Conservation (phyloP, 2,329 filamentous ascomycete species). For the Cordyceps cicadae region DNA sequence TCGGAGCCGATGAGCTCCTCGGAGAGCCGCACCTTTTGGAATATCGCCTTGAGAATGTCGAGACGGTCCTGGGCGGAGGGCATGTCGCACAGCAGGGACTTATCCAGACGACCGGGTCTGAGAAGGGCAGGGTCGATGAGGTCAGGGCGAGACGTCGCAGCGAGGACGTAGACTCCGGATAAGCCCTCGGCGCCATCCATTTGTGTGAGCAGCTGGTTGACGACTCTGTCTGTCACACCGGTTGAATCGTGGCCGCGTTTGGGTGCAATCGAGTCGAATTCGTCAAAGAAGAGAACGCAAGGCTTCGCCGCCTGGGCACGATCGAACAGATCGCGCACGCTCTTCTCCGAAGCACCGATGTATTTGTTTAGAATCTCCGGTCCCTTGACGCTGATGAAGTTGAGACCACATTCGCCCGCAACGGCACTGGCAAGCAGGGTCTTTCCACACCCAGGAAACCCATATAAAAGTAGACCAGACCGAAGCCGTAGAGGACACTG, state of each 20-base stretch:
- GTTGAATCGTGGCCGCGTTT: slow-evolving; percentile 96
- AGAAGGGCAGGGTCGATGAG: slow-evolving; percentile 90
- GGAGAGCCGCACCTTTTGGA: slow-evolving; percentile 67
- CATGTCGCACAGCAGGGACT: slow-evolving; percentile 86
- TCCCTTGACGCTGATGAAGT: slow-evolving; percentile 97
- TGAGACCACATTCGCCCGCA: slow-evolving; percentile 94
- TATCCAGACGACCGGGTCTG: slow-evolving; percentile 85
- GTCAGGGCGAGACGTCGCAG: slow-evolving; percentile 87
- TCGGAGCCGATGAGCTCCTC: slow-evolving; percentile 52
- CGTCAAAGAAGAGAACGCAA: slow-evolving; percentile 95
- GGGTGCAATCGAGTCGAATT: slow-evolving; percentile 95
- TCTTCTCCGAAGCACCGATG: slow-evolving; percentile 95
- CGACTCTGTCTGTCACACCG: slow-evolving; percentile 95
- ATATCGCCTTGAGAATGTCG: slow-evolving; percentile 82
- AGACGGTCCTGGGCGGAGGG: slow-evolving; percentile 70
- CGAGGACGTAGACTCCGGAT: slow-evolving; percentile 90
- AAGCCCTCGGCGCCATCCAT: slow-evolving; percentile 98
- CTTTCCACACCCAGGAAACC: slow-evolving; percentile 93
- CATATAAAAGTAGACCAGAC: slow-evolving; percentile 86
- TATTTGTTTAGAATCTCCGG: slow-evolving; percentile 99
- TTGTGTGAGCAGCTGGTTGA: slow-evolving; percentile 95
- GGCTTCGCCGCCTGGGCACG: slow-evolving; percentile 83
- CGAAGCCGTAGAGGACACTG: slow-evolving; percentile 91
- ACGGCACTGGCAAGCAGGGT: slow-evolving; percentile 91
- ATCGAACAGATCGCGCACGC: slow-evolving; percentile 89